phyloP scores from a whole-genome alignment of 2,329 filamentous ascomycete genomes.

The Paecilomyces sp. region DNA sequence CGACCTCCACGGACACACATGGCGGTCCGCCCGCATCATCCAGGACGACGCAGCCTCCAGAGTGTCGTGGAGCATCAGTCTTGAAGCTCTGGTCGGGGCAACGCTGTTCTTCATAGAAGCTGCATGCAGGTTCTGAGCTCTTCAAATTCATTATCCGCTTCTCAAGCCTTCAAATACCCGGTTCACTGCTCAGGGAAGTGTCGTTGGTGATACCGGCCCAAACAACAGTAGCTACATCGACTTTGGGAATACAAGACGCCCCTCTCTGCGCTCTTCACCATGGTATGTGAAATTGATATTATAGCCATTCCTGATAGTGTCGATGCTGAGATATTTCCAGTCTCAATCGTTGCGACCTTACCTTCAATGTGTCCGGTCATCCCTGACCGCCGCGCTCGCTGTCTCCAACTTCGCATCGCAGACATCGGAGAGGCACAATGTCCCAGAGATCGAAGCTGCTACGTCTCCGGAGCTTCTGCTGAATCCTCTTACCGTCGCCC shows the following conservation, averaged over 20 bases:
- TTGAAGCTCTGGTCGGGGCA: neutral
- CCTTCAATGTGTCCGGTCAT: slow-evolving; percentile 91
- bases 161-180: neutral
- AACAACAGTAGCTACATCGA: neutral
- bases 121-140: neutral
- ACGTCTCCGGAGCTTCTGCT: slow-evolving; percentile 90
- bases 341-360: slow-evolving; percentile 97
- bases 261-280: neutral
- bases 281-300: neutral
- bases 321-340: slow-evolving; percentile 33
- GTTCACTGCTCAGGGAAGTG: neutral
- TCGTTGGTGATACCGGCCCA: neutral
- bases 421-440: slow-evolving; percentile 93
- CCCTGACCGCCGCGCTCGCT: slow-evolving; percentile 85
- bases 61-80: neutral
- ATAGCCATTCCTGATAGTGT: neutral
- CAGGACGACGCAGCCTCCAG: neutral
- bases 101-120: neutral
- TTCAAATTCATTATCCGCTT: neutral
- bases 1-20: neutral
- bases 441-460: slow-evolving; percentile 90
- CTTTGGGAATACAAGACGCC: neutral
- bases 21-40: neutral
- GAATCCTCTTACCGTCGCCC: slow-evolving; percentile 80
- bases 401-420: slow-evolving; percentile 97